These are phyloP conservation scores for Pichia sp. DNA, from an alignment of 1,139 yeast species.

Conservation along the genomic window DNA sequence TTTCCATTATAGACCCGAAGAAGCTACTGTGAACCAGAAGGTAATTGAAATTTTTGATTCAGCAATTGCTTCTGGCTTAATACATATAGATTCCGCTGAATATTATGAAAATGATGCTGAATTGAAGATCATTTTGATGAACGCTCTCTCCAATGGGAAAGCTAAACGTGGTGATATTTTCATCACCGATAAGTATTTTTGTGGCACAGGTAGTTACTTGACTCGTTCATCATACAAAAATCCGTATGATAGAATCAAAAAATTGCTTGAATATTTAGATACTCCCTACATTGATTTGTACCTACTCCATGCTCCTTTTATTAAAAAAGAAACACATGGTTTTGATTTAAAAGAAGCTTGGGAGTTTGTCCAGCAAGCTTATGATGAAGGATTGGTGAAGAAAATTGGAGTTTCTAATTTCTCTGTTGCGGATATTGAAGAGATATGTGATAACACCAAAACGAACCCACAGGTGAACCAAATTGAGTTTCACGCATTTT, in stretches of 20 bases:
- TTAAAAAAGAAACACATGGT: constrained; percentile 33
- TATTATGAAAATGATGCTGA: constrained; percentile 50
- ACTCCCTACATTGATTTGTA: constrained; percentile 64
- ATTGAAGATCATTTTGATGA: constrained; percentile 39
- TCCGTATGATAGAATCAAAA: constrained; percentile 25
- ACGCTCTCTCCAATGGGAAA: constrained; percentile 18
- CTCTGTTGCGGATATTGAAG: constrained; percentile 31
- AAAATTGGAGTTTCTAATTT: constrained; percentile 50
- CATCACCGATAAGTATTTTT: constrained; percentile 45
- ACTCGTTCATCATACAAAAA: constrained; percentile 14
- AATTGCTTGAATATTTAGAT: constrained; percentile 36
- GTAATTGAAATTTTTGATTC: constrained; percentile 34
- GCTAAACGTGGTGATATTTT: constrained; percentile 42
- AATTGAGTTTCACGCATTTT: constrained; percentile 48
- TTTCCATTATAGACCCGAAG: constrained; percentile 40
- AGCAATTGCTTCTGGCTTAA: constrained; percentile 38
- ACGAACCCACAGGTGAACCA: constrained; percentile 43
- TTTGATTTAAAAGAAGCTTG: constrained; percentile 42
- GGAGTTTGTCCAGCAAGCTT: constrained; percentile 28
- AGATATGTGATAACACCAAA: constrained; percentile 30
- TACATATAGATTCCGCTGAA: constrained; percentile 55
- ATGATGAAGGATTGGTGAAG: constrained; percentile 29
- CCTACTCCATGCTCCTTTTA: constrained; percentile 59
- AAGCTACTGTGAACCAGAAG: constrained; percentile 24
- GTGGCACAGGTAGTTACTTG: constrained; percentile 16